Base-by-base conservation (phyloP, 2,329 filamentous ascomycete species). In the Colletotrichum sublineola region DNA sequence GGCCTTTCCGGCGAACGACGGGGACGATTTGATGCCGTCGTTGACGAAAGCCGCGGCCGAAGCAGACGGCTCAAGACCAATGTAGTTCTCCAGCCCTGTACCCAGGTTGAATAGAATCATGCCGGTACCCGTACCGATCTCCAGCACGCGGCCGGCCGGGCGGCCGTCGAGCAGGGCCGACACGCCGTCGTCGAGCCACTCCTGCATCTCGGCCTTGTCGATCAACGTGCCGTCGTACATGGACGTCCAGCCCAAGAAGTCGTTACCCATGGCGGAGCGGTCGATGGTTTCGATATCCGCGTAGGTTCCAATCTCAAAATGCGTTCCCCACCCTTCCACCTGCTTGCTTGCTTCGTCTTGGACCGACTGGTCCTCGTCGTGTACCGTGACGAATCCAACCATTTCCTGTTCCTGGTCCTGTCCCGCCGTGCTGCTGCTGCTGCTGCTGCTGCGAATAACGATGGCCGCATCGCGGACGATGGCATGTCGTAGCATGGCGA, bases 121-220 rank as follows among this genome's bases (percentile, higher is more conserved):
- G 0, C 80, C 79, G 0, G 75, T 68, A 1, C 79, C 80, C 1
- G 79, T 77, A 1, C 80, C 80, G 0, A 81, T 67, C 56, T 81
- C 80, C 0, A 81, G 73, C 0, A 81, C 75, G n/a, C 75, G 1
- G 70, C 68, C 3, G 70, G 48, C 1, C 29, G 6, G 7, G 15
- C 33, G 55, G 44, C 60, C 6, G 7, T 18, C 15, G 36, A 46
- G 11, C 71, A 74, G 6, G 77, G 73, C 14, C 57, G 71, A 1
- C 0, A 80, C 77, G 0, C 78, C 79, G 14, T 81, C 80, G 11
- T 79, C 76, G 0, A 81, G 73, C 80, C 79, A 81, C 58, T 79
- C 79, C 3, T 77, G 63, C 80, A 81, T 81, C 36, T 81, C 77
- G 1, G 1, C 64, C 42, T 73, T 76, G 52, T 78, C 75, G 5